Evolutionary conservation across 2,329 filamentous ascomycete species (phyloP).

Genomic region (Coleophoma eucalyptorum): DNA sequence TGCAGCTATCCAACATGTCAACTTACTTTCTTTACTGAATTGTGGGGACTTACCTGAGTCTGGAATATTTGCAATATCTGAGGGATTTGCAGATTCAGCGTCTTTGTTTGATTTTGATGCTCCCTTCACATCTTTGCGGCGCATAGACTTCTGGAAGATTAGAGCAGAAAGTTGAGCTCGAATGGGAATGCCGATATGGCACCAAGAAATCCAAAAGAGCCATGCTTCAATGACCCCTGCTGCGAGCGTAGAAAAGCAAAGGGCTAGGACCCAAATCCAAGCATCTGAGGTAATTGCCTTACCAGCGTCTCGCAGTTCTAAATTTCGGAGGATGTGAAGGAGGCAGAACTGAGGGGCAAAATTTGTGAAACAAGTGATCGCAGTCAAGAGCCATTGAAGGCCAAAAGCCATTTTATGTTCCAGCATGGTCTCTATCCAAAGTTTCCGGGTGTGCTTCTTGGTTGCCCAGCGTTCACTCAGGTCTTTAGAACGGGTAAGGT

Average conservation of each 20-base stretch:
- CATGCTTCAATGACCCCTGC: slow-evolving; percentile 57
- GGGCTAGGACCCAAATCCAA: slow-evolving; percentile 65
- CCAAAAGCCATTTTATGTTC: slow-evolving; percentile 53
- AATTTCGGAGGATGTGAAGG: slow-evolving; percentile 57
- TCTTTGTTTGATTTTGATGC: slow-evolving; percentile 41
- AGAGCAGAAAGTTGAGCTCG: slow-evolving; percentile 67
- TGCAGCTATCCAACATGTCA: slow-evolving; percentile 11
- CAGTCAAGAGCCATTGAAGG: slow-evolving; percentile 55
- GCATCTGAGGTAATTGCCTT: slow-evolving; percentile 45
- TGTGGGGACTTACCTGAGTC: slow-evolving; percentile 8
- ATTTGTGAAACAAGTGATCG: slow-evolving; percentile 33
- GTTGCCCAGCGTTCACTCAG: slow-evolving; percentile 46
- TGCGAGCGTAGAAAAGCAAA: slow-evolving; percentile 55
- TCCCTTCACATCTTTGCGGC: slow-evolving; percentile 72
- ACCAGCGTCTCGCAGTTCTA: slow-evolving; percentile 52
- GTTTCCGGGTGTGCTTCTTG: slow-evolving; percentile 40
- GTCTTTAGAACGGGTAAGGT: slow-evolving; percentile 47
- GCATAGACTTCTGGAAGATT: slow-evolving; percentile 74
- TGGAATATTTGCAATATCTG: slow-evolving; percentile 23
- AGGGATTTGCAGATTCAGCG: slow-evolving; percentile 13
- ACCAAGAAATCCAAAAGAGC: slow-evolving; percentile 63
- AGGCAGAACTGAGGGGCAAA: slow-evolving; percentile 70
- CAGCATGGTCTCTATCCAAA: slow-evolving; percentile 58
- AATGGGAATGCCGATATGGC: slow-evolving; percentile 60
- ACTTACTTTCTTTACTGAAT: no score